Percentiles rank a stretch among this genome's conserved stretches.
phyloP scores from a whole-genome alignment of 2,329 filamentous ascomycete genomes.

The Alternaria infectoria region DNA sequence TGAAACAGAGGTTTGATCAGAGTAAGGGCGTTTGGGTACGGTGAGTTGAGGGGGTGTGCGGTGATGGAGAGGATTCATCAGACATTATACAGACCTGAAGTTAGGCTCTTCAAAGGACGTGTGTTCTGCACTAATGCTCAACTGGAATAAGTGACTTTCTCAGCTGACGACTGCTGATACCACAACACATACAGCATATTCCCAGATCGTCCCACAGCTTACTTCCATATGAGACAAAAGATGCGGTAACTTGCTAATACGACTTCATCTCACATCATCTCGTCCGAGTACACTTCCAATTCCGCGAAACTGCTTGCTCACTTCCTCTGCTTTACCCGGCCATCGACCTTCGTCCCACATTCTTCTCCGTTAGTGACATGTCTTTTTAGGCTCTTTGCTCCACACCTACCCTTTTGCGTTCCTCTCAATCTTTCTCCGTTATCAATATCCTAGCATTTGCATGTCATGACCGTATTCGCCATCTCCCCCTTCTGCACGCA shows the following conservation, averaged over 20 bases:
- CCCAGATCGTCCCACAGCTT: fast-evolving
- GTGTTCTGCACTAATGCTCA: neutral
- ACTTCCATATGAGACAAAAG: neutral
- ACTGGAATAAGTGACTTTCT: neutral
- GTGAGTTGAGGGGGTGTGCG: fast-evolving
- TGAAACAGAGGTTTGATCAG: neutral
- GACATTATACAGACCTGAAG: neutral
- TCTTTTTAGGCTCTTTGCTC: neutral
- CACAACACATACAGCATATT: neutral
- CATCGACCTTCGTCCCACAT: neutral
- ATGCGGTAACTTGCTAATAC: neutral
- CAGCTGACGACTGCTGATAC: neutral
- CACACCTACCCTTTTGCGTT: neutral
- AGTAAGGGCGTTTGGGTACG: neutral
- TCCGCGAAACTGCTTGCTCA: neutral
- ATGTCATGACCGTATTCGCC: neutral
- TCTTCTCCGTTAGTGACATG: neutral
- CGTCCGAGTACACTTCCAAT: fast-evolving
- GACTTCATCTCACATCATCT: neutral
- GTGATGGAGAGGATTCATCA: neutral
- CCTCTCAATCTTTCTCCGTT: neutral
- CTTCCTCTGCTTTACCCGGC: too few species aligned
- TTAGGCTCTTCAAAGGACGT: fast-evolving
- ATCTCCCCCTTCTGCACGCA: neutral
- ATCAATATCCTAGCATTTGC: neutral